These are phyloP conservation scores for Simplicillium aogashimaense DNA, from an alignment of 2,329 filamentous ascomycete species.

Conservation along the genomic window DNA sequence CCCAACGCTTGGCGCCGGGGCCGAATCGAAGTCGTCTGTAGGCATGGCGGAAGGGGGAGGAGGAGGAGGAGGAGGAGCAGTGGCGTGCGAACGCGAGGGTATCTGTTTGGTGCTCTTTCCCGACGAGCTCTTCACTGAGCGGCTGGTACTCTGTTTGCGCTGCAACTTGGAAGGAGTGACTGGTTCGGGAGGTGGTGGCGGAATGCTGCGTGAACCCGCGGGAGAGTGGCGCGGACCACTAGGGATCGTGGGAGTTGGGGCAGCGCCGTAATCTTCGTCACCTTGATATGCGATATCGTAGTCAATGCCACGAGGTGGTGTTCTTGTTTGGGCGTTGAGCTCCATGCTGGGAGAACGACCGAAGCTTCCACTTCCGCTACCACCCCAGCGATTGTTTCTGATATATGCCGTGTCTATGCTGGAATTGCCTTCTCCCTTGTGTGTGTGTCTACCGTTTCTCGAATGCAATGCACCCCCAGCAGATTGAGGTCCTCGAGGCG, in stretches of 20 bases:
- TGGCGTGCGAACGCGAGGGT: neutral
- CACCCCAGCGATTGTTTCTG: too few species aligned
- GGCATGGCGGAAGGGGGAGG: conserved; percentile 16
- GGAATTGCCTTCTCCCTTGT: too few species aligned
- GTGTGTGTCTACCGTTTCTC: too few species aligned
- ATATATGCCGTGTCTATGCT: too few species aligned
- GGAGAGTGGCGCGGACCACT: conserved; percentile 56
- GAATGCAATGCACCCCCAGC: too few species aligned
- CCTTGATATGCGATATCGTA: conserved; percentile 23
- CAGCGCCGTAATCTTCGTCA: conserved; percentile 62
- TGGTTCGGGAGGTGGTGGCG: conserved; percentile 28
- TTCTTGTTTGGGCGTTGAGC: conserved; percentile 15
- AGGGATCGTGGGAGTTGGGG: conserved; percentile 76
- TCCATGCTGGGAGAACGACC: too few species aligned
- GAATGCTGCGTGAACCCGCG: conserved; percentile 27
- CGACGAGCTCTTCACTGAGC: conserved; percentile 42
- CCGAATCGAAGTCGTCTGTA: conserved; percentile 35
- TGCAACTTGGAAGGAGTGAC: conserved; percentile 30
- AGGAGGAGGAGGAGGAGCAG: neutral
- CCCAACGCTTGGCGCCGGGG: conserved; percentile 47
- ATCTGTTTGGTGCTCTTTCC: conserved; percentile 3
- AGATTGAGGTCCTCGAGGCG: too few species aligned
- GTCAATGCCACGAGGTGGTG: conserved; percentile 10
- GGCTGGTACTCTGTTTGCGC: conserved; percentile 44
- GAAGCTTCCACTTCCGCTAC: too few species aligned